Conservation (phyloP, 2,329 filamentous ascomycete genomes). For the Aspergillus thermomutatus region DNA sequence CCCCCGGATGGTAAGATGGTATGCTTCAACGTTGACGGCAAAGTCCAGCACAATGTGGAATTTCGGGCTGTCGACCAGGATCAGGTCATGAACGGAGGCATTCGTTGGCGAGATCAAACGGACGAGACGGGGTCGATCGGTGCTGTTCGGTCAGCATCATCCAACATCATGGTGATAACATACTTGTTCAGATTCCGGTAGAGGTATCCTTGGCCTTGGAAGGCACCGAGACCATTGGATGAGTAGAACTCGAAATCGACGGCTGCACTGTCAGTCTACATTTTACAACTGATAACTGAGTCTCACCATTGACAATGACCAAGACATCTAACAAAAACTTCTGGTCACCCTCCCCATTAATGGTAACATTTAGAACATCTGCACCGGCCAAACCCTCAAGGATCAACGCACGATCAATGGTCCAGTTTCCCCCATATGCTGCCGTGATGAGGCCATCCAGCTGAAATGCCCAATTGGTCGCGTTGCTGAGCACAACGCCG, state of each 20-base stretch:
- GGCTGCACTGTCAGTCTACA: conserved; percentile 9
- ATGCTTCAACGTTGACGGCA: conserved; percentile 35
- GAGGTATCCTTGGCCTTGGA: conserved; percentile 36
- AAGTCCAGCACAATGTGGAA: conserved; percentile 39
- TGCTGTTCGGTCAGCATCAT: conserved; percentile 2
- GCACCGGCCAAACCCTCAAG: conserved; percentile 28
- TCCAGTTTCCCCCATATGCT: conserved; percentile 27
- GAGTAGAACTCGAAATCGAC: conserved; percentile 37
- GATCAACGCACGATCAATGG: conserved; percentile 26
- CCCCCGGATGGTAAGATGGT: conserved; percentile 38
- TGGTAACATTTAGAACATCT: conserved; percentile 26
- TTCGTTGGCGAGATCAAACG: conserved; percentile 24
- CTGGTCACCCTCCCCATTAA: conserved; percentile 33
- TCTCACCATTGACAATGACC: conserved; percentile 29
- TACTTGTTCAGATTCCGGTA: conserved; percentile 29
- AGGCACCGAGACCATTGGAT: conserved; percentile 29
- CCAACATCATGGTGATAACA: neutral
- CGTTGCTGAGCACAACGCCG: conserved; percentile 26
- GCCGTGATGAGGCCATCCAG: conserved; percentile 33
- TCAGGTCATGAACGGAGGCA: conserved; percentile 29
- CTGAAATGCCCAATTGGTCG: conserved; percentile 33
- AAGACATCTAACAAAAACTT: conserved; percentile 28
- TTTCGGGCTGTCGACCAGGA: conserved; percentile 33
- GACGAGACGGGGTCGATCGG: conserved; percentile 18
- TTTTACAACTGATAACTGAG: no score